Base-by-base conservation (phyloP, 176 grass and related monocot species). In the Juncus inflexus region DNA sequence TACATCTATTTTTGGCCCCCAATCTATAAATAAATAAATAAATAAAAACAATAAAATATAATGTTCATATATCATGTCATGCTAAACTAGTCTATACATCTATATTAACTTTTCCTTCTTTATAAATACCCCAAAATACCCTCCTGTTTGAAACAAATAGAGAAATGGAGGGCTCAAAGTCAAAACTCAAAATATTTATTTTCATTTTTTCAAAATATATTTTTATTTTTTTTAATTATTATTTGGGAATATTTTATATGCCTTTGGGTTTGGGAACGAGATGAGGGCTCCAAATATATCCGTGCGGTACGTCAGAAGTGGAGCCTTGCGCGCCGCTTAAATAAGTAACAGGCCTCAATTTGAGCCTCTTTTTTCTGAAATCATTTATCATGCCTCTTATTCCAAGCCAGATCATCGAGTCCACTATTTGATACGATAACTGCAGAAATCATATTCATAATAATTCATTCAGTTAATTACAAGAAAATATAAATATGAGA, bases 331-430 rank as follows among this genome's bases (percentile, higher is more conserved):
- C 47, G 28, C 84, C 81, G 70, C 81, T 92, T 78, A 92, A 63
- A 60, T 92, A 92, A 8, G 89, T 92, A 55, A 92, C 89, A 70
- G 84, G 84, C 66, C 84, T 73, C 43, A 92, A 74, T 58, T 84
- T 87, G 75, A 92, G 51, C 60, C 79, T 85, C 76, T 67, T 85
- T 79, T 87, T 92, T 38, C 84, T 77, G 19, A 92, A 37, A 67
- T 92, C 89, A 70, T 92, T 92, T 84, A 92, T 87, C 60, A 92
- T 84, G 65, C 86, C 89, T 57, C 84, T 77, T 77, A 92, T 92
- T 49, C 89, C 89, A 70, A 92, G 81, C 89, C 89, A 92, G 45
- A 92, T 80, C 82, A 87, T 82, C 28, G 89, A 92, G 15, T 92
- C 89, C 70, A 92, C 78, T 73, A 92, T 87, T 69, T 87, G 89